These are phyloP conservation scores for Salicornia ramosissima DNA, from an alignment of 148 eudicot genomes.

Conservation along the genomic window DNA sequence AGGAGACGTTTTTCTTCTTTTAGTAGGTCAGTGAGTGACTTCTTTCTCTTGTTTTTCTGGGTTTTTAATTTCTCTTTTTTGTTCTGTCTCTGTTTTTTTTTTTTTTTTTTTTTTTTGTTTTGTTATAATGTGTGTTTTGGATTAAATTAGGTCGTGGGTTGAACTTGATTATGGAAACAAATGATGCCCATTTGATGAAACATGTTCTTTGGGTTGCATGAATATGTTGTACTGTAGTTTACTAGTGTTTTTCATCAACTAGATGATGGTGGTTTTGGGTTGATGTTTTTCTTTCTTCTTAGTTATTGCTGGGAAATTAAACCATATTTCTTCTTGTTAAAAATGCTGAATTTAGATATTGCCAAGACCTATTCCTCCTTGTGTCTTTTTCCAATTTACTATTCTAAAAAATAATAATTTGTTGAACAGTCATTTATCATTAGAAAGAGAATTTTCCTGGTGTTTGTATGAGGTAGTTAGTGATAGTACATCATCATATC, in stretches of 20 bases:
- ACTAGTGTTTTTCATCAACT: not conserved
- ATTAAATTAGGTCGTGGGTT: conserved; percentile 14
- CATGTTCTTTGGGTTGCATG: not conserved
- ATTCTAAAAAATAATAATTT: not conserved
- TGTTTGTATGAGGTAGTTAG: not conserved
- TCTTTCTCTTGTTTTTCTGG: not conserved
- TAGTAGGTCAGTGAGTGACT: conserved; percentile 25
- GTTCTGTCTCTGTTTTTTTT: not conserved
- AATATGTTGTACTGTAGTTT: not conserved
- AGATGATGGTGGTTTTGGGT: not conserved
- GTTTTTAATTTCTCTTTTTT: not conserved
- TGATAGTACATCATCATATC: not conserved
- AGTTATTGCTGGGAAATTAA: not conserved
- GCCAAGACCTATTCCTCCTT: not conserved
- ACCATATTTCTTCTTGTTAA: not conserved
- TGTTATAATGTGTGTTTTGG: conserved; percentile 7
- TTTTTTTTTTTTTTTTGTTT: conserved; percentile 13
- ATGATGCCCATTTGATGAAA: conserved; percentile 12
- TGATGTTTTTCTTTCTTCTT: not conserved
- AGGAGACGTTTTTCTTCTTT: conserved; percentile 37
- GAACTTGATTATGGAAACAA: conserved; percentile 8
- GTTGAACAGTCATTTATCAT: not conserved
- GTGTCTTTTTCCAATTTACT: not conserved
- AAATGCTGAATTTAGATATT: not conserved
- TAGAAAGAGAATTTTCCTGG: not conserved